Evolutionary conservation across 176 grass and related monocot species (phyloP).

Genomic region (Thinopyrum elongatum): DNA sequence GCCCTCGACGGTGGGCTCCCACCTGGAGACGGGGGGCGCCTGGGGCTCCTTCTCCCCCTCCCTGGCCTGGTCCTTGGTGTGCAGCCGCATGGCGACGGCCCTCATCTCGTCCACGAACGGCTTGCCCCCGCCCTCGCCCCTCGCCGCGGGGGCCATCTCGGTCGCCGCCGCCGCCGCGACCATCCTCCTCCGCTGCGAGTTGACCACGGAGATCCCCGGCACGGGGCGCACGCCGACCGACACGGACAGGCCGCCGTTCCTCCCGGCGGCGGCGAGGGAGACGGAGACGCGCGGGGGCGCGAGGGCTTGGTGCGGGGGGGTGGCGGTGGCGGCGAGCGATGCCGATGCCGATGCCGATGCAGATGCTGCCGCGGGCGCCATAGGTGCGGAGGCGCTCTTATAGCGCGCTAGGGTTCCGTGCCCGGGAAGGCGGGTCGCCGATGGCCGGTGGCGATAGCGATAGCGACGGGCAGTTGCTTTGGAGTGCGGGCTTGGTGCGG

Average conservation of each 20-base stretch:
- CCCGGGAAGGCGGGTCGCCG: slow-evolving; percentile 1
- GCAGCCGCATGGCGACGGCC: slow-evolving; percentile 78
- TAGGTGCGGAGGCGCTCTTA: not conserved
- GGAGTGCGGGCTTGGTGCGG: slow-evolving; percentile 38
- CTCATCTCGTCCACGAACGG: slow-evolving; percentile 97
- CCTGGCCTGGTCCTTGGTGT: slow-evolving; percentile 80
- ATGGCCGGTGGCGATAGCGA: slow-evolving; percentile 20
- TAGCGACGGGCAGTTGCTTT: slow-evolving; percentile 17
- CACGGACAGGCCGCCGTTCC: not conserved
- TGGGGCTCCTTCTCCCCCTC: slow-evolving; percentile 87
- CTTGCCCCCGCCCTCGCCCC: slow-evolving; percentile 34
- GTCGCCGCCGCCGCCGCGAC: slow-evolving; percentile 30
- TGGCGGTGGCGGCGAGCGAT: slow-evolving; percentile 12
- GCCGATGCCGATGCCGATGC: not conserved
- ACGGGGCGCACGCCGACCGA: not conserved
- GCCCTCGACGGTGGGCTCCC: slow-evolving; percentile 71
- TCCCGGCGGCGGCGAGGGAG: not conserved
- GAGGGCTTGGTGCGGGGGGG: not conserved
- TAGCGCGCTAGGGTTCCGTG: slow-evolving; percentile 39
- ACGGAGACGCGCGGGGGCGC: slow-evolving; percentile 10
- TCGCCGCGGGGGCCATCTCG: slow-evolving; percentile 48
- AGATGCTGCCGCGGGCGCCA: slow-evolving; percentile 29
- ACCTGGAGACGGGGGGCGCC: slow-evolving; percentile 61
- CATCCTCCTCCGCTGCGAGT: slow-evolving; percentile 26
- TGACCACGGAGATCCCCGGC: not conserved